Evolutionary conservation across 345 rosid species (phyloP).

Genomic region (Camelina hispida): DNA sequence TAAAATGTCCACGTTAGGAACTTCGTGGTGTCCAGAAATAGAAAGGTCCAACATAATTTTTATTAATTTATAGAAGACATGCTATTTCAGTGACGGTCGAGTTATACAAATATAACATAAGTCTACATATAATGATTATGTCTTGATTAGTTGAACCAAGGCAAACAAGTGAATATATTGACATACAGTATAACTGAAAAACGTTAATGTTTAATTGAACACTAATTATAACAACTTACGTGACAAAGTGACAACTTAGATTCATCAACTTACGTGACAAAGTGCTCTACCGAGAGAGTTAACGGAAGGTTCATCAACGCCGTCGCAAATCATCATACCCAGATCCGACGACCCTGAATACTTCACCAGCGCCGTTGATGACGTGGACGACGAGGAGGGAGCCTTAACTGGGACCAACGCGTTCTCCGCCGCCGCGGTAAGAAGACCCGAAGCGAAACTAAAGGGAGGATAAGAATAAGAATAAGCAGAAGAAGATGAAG

Average conservation of each 20-base stretch:
- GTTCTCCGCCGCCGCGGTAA: slow-evolving; percentile 42
- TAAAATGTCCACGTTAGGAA: slow-evolving; percentile 21
- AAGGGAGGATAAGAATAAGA: slow-evolving; percentile 40
- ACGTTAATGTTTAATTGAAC: background rate
- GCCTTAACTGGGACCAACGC: slow-evolving; percentile 42
- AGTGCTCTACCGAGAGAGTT: slow-evolving; percentile 68
- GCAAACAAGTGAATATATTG: slow-evolving; percentile 5
- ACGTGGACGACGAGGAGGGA: slow-evolving; percentile 9
- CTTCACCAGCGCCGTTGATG: slow-evolving; percentile 44
- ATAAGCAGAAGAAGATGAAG: slow-evolving; percentile 23
- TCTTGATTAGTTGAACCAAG: background rate
- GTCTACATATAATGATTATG: background rate
- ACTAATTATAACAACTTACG: slow-evolving; percentile 56
- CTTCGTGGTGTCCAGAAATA: slow-evolving; percentile 35
- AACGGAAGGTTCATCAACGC: slow-evolving; percentile 57
- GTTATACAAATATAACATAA: background rate
- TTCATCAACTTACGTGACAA: slow-evolving; percentile 73
- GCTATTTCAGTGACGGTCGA: background rate
- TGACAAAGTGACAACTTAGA: slow-evolving; percentile 76
- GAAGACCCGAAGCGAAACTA: slow-evolving; percentile 48
- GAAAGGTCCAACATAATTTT: slow-evolving; percentile 27
- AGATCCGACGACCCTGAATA: slow-evolving; percentile 48
- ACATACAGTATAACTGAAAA: background rate
- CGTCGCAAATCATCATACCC: slow-evolving; percentile 46
- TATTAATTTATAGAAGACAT: background rate